Base-by-base conservation (phyloP, 805 yeast species). In the Metschnikowia sp. region DNA sequence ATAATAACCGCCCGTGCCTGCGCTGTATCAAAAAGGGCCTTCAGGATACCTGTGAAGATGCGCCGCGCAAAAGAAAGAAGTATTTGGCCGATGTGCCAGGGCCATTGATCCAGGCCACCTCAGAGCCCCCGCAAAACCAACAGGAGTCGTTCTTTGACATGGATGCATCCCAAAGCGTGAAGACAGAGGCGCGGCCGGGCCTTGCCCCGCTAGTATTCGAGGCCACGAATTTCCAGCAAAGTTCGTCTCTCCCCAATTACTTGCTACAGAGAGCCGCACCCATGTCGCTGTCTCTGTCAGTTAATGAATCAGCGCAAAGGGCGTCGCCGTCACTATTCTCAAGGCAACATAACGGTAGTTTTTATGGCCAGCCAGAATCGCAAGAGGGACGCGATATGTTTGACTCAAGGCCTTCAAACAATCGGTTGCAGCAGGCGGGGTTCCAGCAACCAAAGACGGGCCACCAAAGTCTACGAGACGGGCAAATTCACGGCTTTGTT, bases 1-100 rank as follows among this genome's bases (percentile, higher is more conserved):
- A 91, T 57, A 79, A 83, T 47, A 77, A 70, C 61, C 79, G 96
- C 34, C 96, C 96, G 0, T 92, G 99, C 59, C 76, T 77, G 45
- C 66, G 96, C 42, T 92, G 99, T 64, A 63, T 85, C 3, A 74
- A 73, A 29, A 75, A 89, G 58, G 92, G 91, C 0, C 66, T 89
- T 12, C 77, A 75, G 1, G 77, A 70, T 12, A 74, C 87, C 0
- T 92, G 98, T 68, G 80, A 79, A 31, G 97, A 94, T 68, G 97
- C 97, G 5, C 94, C 94, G 2, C 71, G 98, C 40, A 90, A 89
- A 66, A 75, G 81, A 52, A 86, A 87, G 68, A 92, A 92, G 64
- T 91, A 91, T 54, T 65, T 91, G 45, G 72, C 79, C 30, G 94
- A 84, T 49, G 80, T 78, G 3, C 79, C 81, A 1, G 70, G 58